These are phyloP conservation scores for Thozetella sp. DNA, from an alignment of 495 filamentous ascomycete species.

Conservation along the genomic window DNA sequence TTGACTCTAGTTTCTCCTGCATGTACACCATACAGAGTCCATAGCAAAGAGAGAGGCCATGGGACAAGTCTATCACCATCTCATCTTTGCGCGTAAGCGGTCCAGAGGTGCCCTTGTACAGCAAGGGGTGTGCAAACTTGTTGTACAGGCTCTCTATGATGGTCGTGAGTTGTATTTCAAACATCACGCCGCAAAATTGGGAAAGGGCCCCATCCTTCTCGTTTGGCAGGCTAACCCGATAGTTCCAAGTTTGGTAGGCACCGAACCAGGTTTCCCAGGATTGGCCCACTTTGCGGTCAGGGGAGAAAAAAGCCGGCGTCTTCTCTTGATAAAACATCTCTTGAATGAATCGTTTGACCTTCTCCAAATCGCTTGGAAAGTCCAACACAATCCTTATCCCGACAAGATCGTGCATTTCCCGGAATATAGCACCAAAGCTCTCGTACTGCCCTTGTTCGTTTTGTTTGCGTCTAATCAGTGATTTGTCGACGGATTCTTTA, in stretches of 20 bases:
- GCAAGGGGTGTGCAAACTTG: slow-evolving; percentile 8
- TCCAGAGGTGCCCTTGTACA: slow-evolving; percentile 7
- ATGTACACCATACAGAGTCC: slow-evolving; percentile 5
- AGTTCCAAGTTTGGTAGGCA: slow-evolving; percentile 10
- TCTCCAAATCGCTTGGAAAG: slow-evolving; percentile 5
- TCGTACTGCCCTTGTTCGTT: slow-evolving; percentile 2
- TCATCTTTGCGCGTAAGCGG: slow-evolving; percentile 8
- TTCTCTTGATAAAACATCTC: too few relatives aligned
- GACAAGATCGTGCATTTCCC: slow-evolving; percentile 8
- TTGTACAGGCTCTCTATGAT: slow-evolving; percentile 9
- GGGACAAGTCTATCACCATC: slow-evolving; percentile 4
- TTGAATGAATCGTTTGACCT: slow-evolving; percentile 3
- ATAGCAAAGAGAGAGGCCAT: slow-evolving; percentile 8
- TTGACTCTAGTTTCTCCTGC: slow-evolving; percentile 10
- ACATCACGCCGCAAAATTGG: slow-evolving; percentile 8
- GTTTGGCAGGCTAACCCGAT: slow-evolving; percentile 7
- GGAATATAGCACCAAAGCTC: slow-evolving; percentile 5
- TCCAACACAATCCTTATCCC: slow-evolving; percentile 9
- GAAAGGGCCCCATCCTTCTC: background rate
- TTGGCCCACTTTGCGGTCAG: too few relatives aligned
- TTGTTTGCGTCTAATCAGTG: slow-evolving; percentile 5
- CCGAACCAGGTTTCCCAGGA: slow-evolving; percentile 9
- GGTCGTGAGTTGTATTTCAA: slow-evolving; percentile 10
- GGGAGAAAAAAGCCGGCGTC: too few relatives aligned
- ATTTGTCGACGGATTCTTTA: background rate